A percentile compares a stretch with the other conserved stretches of the same genome.
phyloP scores from a whole-genome alignment of 2,329 filamentous ascomycete species.

The Fusarium sp. region DNA sequence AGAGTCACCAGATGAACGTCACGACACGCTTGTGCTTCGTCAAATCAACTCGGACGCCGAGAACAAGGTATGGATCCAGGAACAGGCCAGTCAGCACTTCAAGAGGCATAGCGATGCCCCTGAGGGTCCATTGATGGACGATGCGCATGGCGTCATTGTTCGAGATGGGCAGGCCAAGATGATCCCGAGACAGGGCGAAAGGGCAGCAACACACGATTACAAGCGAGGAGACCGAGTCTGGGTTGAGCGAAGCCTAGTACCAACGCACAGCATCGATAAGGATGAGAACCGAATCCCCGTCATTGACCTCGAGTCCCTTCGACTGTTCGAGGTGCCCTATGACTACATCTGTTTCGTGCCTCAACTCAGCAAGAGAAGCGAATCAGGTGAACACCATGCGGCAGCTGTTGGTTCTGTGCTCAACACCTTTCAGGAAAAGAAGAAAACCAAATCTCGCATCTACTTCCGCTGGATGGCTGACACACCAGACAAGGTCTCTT shows the following conservation, averaged over 20 bases:
- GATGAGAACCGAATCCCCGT: constrained; percentile 25
- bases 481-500: constrained; percentile 16
- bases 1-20: neutral
- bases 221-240: constrained; percentile 29
- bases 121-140: constrained; percentile 13
- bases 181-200: constrained; percentile 10
- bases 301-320: constrained; percentile 25
- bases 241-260: constrained; percentile 21
- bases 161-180: constrained; percentile 24
- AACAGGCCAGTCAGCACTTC: constrained; percentile 12
- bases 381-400: constrained; percentile 10
- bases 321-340: constrained; percentile 20
- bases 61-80: constrained; percentile 29
- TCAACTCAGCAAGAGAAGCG: constrained; percentile 12
- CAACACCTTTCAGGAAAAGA: constrained; percentile 12
- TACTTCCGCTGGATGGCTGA: constrained; percentile 24
- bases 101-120: neutral
- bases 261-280: constrained; percentile 5
- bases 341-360: constrained; percentile 33
- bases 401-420: constrained; percentile 9
- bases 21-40: constrained; percentile 18
- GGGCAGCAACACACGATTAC: constrained; percentile 6
- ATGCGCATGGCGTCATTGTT: constrained; percentile 32
- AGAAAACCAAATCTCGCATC: constrained; percentile 19
- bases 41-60: constrained; percentile 27